Evolutionary conservation across 2,329 filamentous ascomycete genomes (phyloP), one percentile per base, ranked within the genome.

Genomic region (Ophiocordyceps robertsii): DNA sequence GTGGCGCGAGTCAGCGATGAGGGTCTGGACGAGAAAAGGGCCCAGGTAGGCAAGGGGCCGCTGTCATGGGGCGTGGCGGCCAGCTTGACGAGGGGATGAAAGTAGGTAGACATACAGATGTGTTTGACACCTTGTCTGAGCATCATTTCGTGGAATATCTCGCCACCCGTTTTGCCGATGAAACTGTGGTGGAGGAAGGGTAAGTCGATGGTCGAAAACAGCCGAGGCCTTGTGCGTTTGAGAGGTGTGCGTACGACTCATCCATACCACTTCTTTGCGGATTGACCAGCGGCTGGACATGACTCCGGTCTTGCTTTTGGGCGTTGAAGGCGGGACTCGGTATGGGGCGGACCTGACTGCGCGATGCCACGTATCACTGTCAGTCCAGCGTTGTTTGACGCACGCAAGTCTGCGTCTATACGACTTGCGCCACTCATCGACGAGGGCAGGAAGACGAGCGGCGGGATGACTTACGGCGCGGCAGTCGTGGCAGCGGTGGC

Each of bases 101-200:
- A 3, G 14, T 14, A 11, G 24, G 6, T 29, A 7, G 48, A 81
- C 86, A 59, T 73, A 94, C 87, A 96, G 58, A 96, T 77, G 63
- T 95, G 87, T 69, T 95, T 92, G 44, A 98, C 90, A 53, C 73
- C 77, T 54, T 90, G 84, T 57, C 90, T 76, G 47, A 94, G 73
- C 89, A 98, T 95, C 90, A 96, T 96, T 68, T 96, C 90, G 64
- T 96, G 89, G 66, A 96, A 95, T 54, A 96, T 95, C 65, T 95
- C 82, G 59, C 92, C 92, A 59, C 92, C 90, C 40, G 80, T 94
- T 73, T 89, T 90, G 49, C 90, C 90, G 57, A 96, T 87, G 64
- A 96, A 94, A 46, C 82, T 86, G 51, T 9, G 9, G 24, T 27
- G 3, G 24, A 27, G 24, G 7, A 9, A 27, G 24, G 24, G 24